Evolutionary conservation across 768 basidiomycete genomes (phyloP).

Genomic region (Hericium coralloides): DNA sequence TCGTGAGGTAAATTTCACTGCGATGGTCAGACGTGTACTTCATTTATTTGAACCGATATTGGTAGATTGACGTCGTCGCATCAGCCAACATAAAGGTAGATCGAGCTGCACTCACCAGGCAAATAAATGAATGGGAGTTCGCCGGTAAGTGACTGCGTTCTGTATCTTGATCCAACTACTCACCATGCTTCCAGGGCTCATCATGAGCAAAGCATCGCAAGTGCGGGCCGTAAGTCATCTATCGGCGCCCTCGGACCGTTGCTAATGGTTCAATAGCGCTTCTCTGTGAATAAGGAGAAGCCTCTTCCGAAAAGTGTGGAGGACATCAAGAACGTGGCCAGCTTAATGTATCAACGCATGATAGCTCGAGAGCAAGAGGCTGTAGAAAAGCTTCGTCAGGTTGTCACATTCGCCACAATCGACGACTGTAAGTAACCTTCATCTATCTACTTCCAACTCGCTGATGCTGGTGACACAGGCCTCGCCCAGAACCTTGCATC

Average conservation of each 20-base stretch:
- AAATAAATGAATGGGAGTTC: slow-evolving; percentile 33
- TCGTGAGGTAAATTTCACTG: slow-evolving; percentile 15
- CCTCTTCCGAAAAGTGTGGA: slow-evolving; percentile 24
- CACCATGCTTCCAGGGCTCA: slow-evolving; percentile 16
- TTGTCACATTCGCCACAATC: slow-evolving; percentile 29
- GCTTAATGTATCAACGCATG: slow-evolving; percentile 29
- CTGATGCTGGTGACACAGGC: slow-evolving; percentile 20
- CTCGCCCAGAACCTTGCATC: slow-evolving; percentile 31
- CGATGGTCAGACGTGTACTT: neutral
- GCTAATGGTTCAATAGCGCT: slow-evolving; percentile 22
- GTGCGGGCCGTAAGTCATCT: slow-evolving; percentile 23
- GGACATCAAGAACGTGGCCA: slow-evolving; percentile 26
- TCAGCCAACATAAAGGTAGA: slow-evolving; percentile 21
- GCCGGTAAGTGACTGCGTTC: slow-evolving; percentile 17
- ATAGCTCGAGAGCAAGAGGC: slow-evolving; percentile 32
- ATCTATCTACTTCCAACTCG: neutral
- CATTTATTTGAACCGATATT: neutral
- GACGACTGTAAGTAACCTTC: slow-evolving; percentile 26
- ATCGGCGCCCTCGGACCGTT: neutral
- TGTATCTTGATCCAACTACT: neutral
- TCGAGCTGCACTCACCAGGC: slow-evolving; percentile 25
- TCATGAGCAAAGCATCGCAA: slow-evolving; percentile 28
- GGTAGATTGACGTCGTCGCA: slow-evolving; percentile 28
- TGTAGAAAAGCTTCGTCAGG: slow-evolving; percentile 28
- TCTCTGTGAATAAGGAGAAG: slow-evolving; percentile 24